These are phyloP conservation scores for Tagetes erecta DNA, from an alignment of 129 eudicot genomes.

Conservation along the genomic window DNA sequence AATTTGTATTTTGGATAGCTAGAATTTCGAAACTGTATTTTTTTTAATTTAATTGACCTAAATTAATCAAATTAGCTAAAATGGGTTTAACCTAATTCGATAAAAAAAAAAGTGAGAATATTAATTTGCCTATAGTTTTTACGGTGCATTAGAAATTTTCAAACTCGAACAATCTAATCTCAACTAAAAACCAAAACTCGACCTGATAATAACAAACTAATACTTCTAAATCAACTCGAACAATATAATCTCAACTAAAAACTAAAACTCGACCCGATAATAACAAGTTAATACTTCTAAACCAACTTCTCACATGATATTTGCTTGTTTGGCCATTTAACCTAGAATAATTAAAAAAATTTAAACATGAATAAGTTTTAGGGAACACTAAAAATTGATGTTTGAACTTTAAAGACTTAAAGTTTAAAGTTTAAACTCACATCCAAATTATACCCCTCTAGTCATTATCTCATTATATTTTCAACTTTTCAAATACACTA, in stretches of 20 bases:
- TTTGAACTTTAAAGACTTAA: background rate
- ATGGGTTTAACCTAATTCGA: background rate
- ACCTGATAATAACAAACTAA: background rate
- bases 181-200: background rate
- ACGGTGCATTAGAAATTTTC: background rate
- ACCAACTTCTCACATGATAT: background rate
- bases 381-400: conserved; percentile 4
- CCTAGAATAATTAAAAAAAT: background rate
- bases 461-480: conserved; percentile 7
- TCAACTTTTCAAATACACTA: background rate
- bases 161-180: background rate
- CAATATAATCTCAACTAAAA: background rate
- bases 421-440: background rate
- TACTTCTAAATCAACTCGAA: background rate
- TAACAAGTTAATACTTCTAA: too few relatives aligned
- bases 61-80: background rate
- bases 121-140: background rate
- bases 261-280: background rate
- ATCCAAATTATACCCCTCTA: background rate
- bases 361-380: background rate
- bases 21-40: too few relatives aligned
- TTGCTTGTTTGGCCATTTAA: background rate
- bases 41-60: too few relatives aligned
- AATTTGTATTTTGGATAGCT: too few relatives aligned
- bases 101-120: background rate